phyloP scores from a whole-genome alignment of 208 protist species.

The Acanthamoeba sp. region DNA sequence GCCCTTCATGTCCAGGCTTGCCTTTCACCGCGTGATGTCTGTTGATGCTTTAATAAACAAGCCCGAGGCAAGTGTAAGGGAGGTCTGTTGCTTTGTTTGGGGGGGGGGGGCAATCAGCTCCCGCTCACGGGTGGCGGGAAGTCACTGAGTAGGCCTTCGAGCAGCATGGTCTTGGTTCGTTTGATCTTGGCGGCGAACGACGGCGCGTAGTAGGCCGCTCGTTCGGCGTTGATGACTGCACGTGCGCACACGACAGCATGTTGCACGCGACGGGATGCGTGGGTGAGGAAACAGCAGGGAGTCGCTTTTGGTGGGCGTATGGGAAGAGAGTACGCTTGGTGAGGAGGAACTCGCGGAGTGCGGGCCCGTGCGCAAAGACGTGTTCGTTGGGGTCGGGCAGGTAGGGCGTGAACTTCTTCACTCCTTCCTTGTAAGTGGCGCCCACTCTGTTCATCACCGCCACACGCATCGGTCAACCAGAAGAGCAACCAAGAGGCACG shows the following conservation, averaged over 20 bases:
- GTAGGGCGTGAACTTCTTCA: background rate
- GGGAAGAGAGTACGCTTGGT: slow-evolving; percentile 12
- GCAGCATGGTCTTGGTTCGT: background rate
- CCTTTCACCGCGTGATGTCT: too few species aligned
- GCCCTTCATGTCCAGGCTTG: too few species aligned
- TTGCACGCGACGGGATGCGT: background rate
- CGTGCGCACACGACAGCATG: background rate
- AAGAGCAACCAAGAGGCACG: background rate
- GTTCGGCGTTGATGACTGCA: slow-evolving; percentile 62
- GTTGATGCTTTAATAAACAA: too few species aligned
- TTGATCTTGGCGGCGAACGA: slow-evolving; percentile 36
- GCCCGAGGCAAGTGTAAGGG: background rate
- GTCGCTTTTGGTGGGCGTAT: too few species aligned
- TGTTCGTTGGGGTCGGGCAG: slow-evolving; percentile 16
- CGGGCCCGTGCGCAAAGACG: background rate
- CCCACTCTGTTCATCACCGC: background rate
- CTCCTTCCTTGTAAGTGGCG: slow-evolving; percentile 23
- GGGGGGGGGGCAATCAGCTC: background rate
- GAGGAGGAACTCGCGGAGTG: slow-evolving; percentile 7
- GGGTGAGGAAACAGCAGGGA: slow-evolving; percentile 1
- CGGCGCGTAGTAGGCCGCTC: slow-evolving; percentile 8
- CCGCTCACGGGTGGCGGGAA: background rate
- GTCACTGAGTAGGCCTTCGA: background rate
- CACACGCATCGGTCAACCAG: too few species aligned
- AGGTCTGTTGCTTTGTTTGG: background rate